A percentile compares a stretch with the other conserved stretches of the same genome.
Evolutionary conservation across 495 filamentous ascomycete species (phyloP).

Genomic region (Aspergillus sclerotioniger): DNA sequence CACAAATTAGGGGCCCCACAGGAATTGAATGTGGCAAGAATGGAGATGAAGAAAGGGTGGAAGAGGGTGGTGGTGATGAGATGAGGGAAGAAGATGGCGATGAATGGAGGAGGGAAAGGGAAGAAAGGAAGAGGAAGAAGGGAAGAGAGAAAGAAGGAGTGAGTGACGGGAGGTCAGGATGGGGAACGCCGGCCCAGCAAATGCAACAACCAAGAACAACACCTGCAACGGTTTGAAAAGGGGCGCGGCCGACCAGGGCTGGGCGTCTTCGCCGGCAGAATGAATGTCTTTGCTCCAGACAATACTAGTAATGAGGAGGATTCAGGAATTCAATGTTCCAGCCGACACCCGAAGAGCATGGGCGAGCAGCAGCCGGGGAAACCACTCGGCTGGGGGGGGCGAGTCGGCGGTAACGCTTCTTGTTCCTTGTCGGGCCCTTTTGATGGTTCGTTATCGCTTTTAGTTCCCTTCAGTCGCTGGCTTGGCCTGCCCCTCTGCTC

Average conservation of each 20-base stretch:
- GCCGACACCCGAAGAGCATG: not conserved
- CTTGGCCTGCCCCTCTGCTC: not conserved
- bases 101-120: constrained; percentile 16
- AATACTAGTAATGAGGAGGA: not conserved
- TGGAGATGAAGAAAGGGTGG: constrained; percentile 12
- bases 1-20: not conserved
- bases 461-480: not conserved
- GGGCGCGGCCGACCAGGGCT: not conserved
- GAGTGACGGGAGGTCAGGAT: constrained; percentile 4
- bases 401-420: not conserved
- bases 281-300: not conserved
- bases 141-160: not conserved
- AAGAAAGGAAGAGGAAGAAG: constrained; percentile 11
- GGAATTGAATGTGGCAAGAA: constrained; percentile 2
- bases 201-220: not conserved
- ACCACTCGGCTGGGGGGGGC: not conserved
- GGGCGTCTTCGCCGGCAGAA: not conserved
- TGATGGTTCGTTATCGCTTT: not conserved
- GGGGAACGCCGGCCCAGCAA: not conserved
- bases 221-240: constrained; percentile 3
- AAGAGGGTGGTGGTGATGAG: constrained; percentile 17
- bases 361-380: not conserved
- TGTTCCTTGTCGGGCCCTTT: not conserved
- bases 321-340: not conserved
- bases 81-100: constrained; percentile 11